These are phyloP conservation scores for Fusarium kyushuense DNA, from an alignment of 2,329 filamentous ascomycete genomes.

Conservation along the genomic window DNA sequence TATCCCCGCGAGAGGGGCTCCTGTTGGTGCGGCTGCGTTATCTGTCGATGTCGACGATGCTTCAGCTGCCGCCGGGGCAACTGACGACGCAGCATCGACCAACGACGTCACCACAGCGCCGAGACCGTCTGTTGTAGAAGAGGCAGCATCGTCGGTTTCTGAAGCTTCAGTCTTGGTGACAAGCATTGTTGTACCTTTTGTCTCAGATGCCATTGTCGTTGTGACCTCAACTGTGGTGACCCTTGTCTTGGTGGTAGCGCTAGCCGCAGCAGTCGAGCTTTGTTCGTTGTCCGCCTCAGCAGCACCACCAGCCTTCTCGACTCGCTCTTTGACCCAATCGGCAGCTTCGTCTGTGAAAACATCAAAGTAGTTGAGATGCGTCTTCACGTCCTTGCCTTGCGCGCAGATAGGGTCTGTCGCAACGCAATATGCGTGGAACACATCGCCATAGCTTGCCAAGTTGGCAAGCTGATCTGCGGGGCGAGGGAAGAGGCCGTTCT, in stretches of 20 bases:
- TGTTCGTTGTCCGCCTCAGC: background rate
- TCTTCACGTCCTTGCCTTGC: constrained; percentile 1
- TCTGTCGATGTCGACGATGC: constrained; percentile 14
- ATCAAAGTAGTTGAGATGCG: constrained; percentile 26
- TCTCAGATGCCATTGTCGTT: background rate
- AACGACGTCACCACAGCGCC: constrained; percentile 2
- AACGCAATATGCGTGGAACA: constrained; percentile 12
- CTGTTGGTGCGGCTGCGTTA: constrained; percentile 7
- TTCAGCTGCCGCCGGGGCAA: background rate
- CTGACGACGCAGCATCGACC: constrained; percentile 9
- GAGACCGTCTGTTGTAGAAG: background rate
- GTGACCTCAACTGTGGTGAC: background rate
- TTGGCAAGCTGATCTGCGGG: constrained; percentile 17
- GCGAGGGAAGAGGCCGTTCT: constrained; percentile 18
- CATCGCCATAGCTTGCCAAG: constrained; percentile 14
- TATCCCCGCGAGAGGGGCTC: constrained; percentile 9
- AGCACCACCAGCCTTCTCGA: constrained; percentile 7
- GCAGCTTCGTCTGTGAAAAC: constrained; percentile 15
- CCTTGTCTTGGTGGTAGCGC: constrained; percentile 8
- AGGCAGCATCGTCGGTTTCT: background rate
- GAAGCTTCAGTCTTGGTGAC: background rate
- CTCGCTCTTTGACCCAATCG: constrained; percentile 12
- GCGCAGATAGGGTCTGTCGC: constrained; percentile 24
- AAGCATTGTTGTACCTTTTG: background rate
- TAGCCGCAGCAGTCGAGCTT: constrained; percentile 5